A percentile compares a stretch with the other conserved stretches of the same genome.
phyloP scores from a whole-genome alignment of 345 rosid genomes.

The Chamaenerion angustifolium region DNA sequence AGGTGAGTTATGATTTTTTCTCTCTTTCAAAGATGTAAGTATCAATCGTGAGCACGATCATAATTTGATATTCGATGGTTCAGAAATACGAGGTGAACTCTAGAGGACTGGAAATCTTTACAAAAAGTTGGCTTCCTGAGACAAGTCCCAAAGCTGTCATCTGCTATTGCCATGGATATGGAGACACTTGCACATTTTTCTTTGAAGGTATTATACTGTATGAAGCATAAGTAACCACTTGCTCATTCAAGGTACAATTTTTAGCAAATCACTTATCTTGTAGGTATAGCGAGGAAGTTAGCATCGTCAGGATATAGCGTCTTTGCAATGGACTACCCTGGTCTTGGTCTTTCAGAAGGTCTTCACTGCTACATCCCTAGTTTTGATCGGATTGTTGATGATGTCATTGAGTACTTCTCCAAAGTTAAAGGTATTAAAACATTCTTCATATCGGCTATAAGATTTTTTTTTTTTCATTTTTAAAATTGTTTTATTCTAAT shows the following conservation, averaged over 20 bases:
- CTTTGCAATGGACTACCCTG: constrained; percentile 94
- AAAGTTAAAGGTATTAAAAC: constrained; percentile 51
- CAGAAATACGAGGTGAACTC: constrained; percentile 74
- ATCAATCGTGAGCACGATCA: no score
- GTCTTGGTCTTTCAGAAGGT: constrained; percentile 91
- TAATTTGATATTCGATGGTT: constrained; percentile 8
- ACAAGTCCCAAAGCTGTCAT: constrained; percentile 54
- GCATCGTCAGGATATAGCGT: constrained; percentile 72
- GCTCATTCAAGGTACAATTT: neutral
- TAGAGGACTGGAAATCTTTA: constrained; percentile 75
- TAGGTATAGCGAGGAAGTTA: constrained; percentile 88
- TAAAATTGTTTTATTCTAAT: neutral
- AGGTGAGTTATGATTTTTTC: constrained; percentile 27
- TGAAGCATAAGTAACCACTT: neutral
- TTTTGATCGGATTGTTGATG: constrained; percentile 65
- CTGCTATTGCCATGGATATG: constrained; percentile 92
- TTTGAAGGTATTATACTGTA: constrained; percentile 52
- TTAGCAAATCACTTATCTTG: constrained; percentile 3
- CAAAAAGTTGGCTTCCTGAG: constrained; percentile 81
- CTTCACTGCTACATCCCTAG: constrained; percentile 73
- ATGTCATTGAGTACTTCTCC: constrained; percentile 73
- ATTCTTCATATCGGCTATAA: neutral
- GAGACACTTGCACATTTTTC: constrained; percentile 94
- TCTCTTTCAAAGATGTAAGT: no score
- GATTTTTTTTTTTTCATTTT: neutral